Percentiles rank a stretch among this genome's conserved stretches.
phyloP scores from a whole-genome alignment of 345 rosid species.

The Mercurialis annua region DNA sequence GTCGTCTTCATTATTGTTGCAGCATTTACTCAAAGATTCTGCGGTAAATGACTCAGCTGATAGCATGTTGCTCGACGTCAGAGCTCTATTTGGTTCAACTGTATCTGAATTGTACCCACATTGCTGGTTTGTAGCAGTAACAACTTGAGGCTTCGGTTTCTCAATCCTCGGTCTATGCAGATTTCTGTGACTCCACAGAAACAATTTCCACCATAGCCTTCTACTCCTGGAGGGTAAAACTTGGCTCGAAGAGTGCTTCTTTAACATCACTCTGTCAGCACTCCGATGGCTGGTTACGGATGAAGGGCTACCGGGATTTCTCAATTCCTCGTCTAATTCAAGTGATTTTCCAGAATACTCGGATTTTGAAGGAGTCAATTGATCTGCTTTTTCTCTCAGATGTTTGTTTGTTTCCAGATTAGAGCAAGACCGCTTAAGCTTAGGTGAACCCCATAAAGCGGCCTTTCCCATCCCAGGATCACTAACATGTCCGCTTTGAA shows the following conservation, averaged over 20 bases:
- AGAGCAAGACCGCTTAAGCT: slow-evolving; percentile 81
- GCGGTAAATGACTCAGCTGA: slow-evolving; percentile 47
- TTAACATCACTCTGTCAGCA: slow-evolving; percentile 90
- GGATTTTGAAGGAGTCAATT: slow-evolving; percentile 38
- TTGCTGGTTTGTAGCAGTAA: slow-evolving; percentile 46
- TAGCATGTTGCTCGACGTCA: slow-evolving; percentile 33
- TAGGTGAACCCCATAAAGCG: slow-evolving; percentile 59
- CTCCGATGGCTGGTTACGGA: slow-evolving; percentile 55
- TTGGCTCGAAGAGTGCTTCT: slow-evolving; percentile 91
- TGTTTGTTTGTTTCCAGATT: slow-evolving; percentile 50
- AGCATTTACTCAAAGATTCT: slow-evolving; percentile 34
- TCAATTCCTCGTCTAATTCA: slow-evolving; percentile 18
- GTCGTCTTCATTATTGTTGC: slow-evolving; percentile 9
- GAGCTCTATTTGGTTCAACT: slow-evolving; percentile 42
- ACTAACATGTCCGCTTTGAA: slow-evolving; percentile 65
- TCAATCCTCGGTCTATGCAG: slow-evolving; percentile 42
- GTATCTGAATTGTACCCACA: slow-evolving; percentile 89
- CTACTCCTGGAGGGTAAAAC: slow-evolving; percentile 83
- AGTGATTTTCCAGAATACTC: slow-evolving; percentile 37
- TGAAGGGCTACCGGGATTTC: slow-evolving; percentile 35
- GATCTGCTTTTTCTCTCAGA: slow-evolving; percentile 33
- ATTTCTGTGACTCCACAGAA: slow-evolving; percentile 95
- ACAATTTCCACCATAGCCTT: slow-evolving; percentile 80
- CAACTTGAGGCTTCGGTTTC: slow-evolving; percentile 35
- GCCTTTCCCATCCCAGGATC: slow-evolving; percentile 72